Conservation (phyloP, 2,329 filamentous ascomycete species). For the Fusarium chlamydosporum region DNA sequence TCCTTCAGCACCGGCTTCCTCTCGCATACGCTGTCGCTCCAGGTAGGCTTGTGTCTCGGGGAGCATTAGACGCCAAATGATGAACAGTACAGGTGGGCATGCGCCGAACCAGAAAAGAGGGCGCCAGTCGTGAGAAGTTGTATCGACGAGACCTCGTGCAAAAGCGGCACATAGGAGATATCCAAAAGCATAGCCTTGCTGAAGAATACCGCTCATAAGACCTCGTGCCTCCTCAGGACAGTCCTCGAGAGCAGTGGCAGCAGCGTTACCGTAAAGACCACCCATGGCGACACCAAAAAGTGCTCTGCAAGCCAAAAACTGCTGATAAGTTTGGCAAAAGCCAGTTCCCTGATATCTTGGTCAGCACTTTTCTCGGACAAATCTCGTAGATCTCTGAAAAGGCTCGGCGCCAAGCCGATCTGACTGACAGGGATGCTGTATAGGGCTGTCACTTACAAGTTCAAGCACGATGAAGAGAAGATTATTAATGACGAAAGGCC, state of each 20-base stretch:
- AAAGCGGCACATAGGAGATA: constrained; percentile 75
- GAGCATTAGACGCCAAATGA: constrained; percentile 80
- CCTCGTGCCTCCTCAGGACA: constrained; percentile 77
- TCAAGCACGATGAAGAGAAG: constrained; percentile 79
- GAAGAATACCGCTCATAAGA: constrained; percentile 80
- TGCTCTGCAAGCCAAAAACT: constrained; percentile 81
- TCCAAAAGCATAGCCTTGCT: constrained; percentile 78
- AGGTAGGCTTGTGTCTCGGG: constrained; percentile 83
- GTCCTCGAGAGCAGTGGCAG: constrained; percentile 83
- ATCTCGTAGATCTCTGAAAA: constrained; percentile 18
- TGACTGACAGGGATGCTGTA: neutral
- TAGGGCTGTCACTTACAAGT: constrained; percentile 64
- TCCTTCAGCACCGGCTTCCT: constrained; percentile 53
- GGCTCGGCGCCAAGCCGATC: constrained; percentile 9
- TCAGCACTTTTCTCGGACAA: constrained; percentile 19
- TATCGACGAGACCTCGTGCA: constrained; percentile 77
- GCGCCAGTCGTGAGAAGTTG: constrained; percentile 84
- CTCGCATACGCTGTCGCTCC: constrained; percentile 74
- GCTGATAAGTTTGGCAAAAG: constrained; percentile 75
- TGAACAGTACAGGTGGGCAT: constrained; percentile 83
- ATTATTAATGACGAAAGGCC: constrained; percentile 84
- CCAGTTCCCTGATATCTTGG: constrained; percentile 68
- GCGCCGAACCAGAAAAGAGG: constrained; percentile 93
- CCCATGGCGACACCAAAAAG: constrained; percentile 88
- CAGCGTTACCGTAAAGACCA: constrained; percentile 82